Percentiles rank a stretch among this genome's conserved stretches.
phyloP scores from a whole-genome alignment of 2,329 filamentous ascomycete genomes.

The Aspergillus hortae region DNA sequence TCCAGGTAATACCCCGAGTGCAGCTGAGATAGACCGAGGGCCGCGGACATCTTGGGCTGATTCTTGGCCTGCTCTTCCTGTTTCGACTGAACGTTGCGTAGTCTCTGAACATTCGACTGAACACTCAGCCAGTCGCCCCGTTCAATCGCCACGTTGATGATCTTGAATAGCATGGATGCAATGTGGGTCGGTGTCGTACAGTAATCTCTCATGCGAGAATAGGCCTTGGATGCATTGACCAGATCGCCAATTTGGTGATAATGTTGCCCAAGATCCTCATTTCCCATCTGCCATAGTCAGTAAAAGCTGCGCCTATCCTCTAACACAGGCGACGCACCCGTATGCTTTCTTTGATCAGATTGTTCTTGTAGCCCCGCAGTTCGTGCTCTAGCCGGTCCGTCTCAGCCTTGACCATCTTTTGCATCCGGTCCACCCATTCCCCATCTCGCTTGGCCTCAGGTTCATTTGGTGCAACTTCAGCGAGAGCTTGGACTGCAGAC shows the following conservation, averaged over 20 bases:
- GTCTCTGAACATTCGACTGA: conserved; percentile 56
- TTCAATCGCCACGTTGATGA: conserved; percentile 72
- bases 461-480: conserved; percentile 61
- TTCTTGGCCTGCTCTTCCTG: conserved; percentile 57
- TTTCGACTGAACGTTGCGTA: conserved; percentile 52
- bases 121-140: conserved; percentile 74
- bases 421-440: conserved; percentile 69
- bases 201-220: conserved; percentile 82
- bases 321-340: conserved; percentile 53
- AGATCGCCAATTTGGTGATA: conserved; percentile 76
- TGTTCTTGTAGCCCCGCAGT: conserved; percentile 91
- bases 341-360: conserved; percentile 95
- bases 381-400: conserved; percentile 76
- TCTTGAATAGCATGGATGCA: conserved; percentile 73
- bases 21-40: conserved; percentile 60
- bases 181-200: conserved; percentile 81
- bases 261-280: conserved; percentile 86
- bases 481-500: conserved; percentile 64
- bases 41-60: conserved; percentile 63
- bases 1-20: conserved; percentile 56
- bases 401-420: conserved; percentile 65
- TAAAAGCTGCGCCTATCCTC: background rate
- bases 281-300: conserved; percentile 67
- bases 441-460: conserved; percentile 64
- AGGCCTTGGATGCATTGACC: conserved; percentile 69